These are phyloP conservation scores for Hyaloscypha finlandica DNA, from an alignment of 495 filamentous ascomycete species.

Conservation along the genomic window DNA sequence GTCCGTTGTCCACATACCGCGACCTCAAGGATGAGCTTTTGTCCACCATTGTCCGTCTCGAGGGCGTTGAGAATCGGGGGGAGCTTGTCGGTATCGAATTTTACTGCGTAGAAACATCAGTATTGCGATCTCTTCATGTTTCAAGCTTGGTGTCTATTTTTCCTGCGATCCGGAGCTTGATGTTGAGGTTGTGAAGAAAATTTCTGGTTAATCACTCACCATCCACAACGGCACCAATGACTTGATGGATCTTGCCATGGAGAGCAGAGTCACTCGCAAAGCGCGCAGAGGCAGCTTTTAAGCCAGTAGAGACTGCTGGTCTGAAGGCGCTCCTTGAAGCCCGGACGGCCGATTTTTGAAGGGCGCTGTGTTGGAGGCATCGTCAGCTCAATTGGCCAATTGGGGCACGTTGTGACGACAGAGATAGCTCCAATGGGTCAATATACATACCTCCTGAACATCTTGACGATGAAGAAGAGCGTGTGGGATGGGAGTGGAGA, in stretches of 20 bases:
- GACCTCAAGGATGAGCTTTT: conserved; percentile 97
- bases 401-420: conserved; percentile 32
- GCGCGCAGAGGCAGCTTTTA: conserved; percentile 64
- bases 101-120: conserved; percentile 50
- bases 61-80: conserved; percentile 98
- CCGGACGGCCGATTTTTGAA: conserved; percentile 75
- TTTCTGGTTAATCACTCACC: conserved; percentile 49
- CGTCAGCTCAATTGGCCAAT: conserved; percentile 51
- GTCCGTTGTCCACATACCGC: conserved; percentile 64
- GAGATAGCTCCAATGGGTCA: conserved; percentile 20
- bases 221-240: conserved; percentile 74
- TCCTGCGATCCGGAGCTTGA: conserved; percentile 25
- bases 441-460: conserved; percentile 82
- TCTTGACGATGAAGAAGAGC: conserved; percentile 55
- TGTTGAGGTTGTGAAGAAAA: conserved; percentile 26
- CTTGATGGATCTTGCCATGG: conserved; percentile 84
- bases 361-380: conserved; percentile 59
- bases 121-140: neutral
- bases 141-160: conserved; percentile 21
- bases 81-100: conserved; percentile 94
- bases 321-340: conserved; percentile 67
- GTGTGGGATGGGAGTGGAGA: conserved; percentile 40
- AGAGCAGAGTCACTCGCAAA: conserved; percentile 67
- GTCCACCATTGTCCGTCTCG: conserved; percentile 83
- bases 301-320: conserved; percentile 60